Conservation (phyloP, 2,329 filamentous ascomycete species). For the Fusarium miscanthi region DNA sequence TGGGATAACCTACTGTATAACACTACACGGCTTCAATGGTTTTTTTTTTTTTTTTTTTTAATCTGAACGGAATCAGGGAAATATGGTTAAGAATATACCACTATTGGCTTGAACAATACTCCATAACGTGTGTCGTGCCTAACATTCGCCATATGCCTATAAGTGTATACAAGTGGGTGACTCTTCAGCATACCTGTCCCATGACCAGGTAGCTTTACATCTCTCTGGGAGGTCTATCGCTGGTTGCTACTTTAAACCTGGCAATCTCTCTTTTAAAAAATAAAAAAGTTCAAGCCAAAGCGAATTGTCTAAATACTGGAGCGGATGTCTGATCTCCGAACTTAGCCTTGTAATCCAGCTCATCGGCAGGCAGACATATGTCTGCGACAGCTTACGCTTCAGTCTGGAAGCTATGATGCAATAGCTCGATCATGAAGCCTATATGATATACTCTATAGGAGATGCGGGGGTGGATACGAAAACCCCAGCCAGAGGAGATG, state of each 20-base stretch:
- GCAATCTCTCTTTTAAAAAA: background rate
- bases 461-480: background rate
- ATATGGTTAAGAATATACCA: background rate
- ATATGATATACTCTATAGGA: background rate
- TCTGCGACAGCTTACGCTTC: background rate
- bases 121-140: background rate
- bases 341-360: background rate
- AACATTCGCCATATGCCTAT: background rate
- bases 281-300: background rate
- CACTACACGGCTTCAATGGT: background rate
- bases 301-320: background rate
- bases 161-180: background rate
- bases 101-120: background rate
- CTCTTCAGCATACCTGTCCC: background rate
- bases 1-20: background rate
- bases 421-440: background rate
- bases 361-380: background rate
- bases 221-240: background rate
- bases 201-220: background rate
- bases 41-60: background rate
- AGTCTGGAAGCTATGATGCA: background rate
- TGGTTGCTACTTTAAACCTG: background rate
- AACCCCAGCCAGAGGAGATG: background rate
- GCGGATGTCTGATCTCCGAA: background rate
- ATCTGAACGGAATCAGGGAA: background rate